phyloP scores from a whole-genome alignment of 1,139 yeast species.

The Kluyveromyces sp. region DNA sequence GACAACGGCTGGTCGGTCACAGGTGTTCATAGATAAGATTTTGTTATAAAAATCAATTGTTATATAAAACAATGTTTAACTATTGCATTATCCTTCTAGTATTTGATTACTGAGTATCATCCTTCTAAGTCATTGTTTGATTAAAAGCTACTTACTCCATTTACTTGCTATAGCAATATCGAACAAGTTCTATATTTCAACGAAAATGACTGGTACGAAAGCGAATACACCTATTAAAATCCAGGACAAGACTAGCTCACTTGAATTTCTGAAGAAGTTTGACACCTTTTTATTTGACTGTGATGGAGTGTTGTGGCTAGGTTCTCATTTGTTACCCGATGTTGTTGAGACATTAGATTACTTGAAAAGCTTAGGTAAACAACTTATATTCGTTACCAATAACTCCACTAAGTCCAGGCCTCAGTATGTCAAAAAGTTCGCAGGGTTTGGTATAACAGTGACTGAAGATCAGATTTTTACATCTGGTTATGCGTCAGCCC shows the following conservation, averaged over 20 bases:
- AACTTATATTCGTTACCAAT: slow-evolving; percentile 83
- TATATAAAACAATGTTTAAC: no score
- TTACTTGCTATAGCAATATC: no score
- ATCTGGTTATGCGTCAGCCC: slow-evolving; percentile 85
- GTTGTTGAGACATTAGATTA: slow-evolving; percentile 58
- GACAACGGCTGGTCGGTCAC: no score
- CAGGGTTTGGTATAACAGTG: slow-evolving; percentile 61
- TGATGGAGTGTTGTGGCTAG: slow-evolving; percentile 92
- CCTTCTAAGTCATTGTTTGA: no score
- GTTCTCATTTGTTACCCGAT: slow-evolving; percentile 63
- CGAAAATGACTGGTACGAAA: slow-evolving; percentile 11
- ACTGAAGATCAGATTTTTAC: slow-evolving; percentile 76
- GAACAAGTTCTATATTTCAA: neutral
- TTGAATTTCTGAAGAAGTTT: slow-evolving; percentile 49
- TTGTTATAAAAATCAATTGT: no score
- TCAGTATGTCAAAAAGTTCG: slow-evolving; percentile 70
- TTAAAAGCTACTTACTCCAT: no score
- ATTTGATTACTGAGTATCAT: neutral
- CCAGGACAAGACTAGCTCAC: slow-evolving; percentile 40
- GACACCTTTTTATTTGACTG: slow-evolving; percentile 89
- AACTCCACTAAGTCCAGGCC: slow-evolving; percentile 85
- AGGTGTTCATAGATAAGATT: no score
- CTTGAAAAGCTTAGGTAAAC: slow-evolving; percentile 48
- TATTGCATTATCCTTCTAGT: neutral
- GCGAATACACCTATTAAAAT: slow-evolving; percentile 36